A percentile compares a stretch with the other conserved stretches of the same genome.
These are phyloP conservation scores for Coemansia sp. DNA, from an alignment of 192 early-diverging fungal species.

Conservation along the genomic window DNA sequence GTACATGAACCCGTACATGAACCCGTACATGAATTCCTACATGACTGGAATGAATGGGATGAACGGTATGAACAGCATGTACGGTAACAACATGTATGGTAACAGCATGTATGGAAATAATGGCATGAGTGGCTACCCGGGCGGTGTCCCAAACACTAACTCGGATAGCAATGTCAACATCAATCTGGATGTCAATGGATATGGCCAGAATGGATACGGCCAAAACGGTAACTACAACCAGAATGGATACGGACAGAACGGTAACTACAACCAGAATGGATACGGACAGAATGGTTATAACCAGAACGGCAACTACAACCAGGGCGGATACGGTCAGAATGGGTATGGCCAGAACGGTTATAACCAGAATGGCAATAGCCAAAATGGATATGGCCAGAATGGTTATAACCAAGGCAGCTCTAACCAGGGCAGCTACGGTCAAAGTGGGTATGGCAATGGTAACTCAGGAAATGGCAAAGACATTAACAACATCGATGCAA, in stretches of 20 bases:
- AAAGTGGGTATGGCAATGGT: background rate
- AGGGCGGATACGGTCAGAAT: background rate
- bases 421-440: background rate
- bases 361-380: background rate
- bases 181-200: background rate
- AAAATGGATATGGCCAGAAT: background rate
- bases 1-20: background rate
- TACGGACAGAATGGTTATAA: background rate
- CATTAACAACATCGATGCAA: background rate
- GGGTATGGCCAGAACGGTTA: background rate
- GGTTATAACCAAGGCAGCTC: background rate
- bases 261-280: background rate
- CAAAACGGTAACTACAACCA: background rate
- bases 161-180: slow-evolving; percentile 8
- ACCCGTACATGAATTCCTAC: background rate
- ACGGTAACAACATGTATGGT: background rate
- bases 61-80: background rate
- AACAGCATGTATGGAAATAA: background rate
- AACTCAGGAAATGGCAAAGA: background rate
- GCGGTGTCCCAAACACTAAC: background rate
- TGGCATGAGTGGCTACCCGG: too few species aligned
- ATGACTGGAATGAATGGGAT: background rate
- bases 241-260: background rate
- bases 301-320: background rate
- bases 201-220: background rate